These are phyloP conservation scores for Cercospora janseana DNA, from an alignment of 2,329 filamentous ascomycete genomes.

Conservation along the genomic window DNA sequence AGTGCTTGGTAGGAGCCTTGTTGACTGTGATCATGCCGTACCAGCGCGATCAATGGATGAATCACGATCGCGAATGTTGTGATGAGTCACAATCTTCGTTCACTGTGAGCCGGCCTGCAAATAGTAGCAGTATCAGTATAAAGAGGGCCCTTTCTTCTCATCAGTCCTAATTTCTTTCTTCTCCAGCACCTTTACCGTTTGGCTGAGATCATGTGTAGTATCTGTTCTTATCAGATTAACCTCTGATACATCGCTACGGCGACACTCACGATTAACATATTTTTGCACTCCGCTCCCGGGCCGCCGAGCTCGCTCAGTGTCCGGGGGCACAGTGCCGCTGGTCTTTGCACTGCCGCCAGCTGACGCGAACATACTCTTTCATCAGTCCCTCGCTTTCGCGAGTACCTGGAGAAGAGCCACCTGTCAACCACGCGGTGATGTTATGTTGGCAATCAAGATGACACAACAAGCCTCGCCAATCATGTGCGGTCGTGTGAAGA, in stretches of 20 bases:
- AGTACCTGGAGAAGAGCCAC: conserved; percentile 11
- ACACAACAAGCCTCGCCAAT: too few species aligned
- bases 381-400: conserved; percentile 11
- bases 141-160: not conserved
- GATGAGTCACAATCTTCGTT: not conserved
- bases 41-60: not conserved
- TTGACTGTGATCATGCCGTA: not conserved
- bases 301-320: conserved; percentile 12
- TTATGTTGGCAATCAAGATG: not conserved
- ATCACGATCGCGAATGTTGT: not conserved
- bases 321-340: conserved; percentile 2
- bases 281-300: conserved; percentile 6
- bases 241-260: conserved; percentile 11
- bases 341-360: conserved; percentile 11
- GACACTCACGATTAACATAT: conserved; percentile 8
- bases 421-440: not conserved
- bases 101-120: not conserved
- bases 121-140: not conserved
- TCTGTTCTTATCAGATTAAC: conserved; percentile 17
- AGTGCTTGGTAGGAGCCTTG: too few species aligned
- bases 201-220: conserved; percentile 16
- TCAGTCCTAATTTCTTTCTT: conserved; percentile 1
- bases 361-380: conserved; percentile 12
- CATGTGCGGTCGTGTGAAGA: not conserved
- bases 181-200: conserved; percentile 16